Base-by-base conservation (phyloP, 2,329 filamentous ascomycete species). In the Fusarium guadeloupense region DNA sequence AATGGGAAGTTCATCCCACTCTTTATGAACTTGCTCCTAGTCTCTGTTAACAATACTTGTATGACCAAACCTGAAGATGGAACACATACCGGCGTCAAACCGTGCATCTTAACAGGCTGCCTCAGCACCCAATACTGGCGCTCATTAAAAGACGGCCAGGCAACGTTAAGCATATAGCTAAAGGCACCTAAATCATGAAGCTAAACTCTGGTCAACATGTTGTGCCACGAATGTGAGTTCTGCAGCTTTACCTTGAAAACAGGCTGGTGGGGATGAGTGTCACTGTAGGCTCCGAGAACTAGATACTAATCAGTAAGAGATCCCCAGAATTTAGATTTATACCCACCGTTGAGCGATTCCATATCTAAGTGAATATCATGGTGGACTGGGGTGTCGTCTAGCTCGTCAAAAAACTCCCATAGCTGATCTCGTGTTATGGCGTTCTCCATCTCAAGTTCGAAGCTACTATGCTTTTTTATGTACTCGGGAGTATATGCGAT, bases 281-380 rank as follows among this genome's bases (percentile, higher is more conserved):
- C 13, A 39, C 47, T 45, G n/a, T 55, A 44, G 3, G 59, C 60
- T 3, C 53, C 28, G 12, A 72, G 69, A 40, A 72, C 70, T 72
- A 25, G 20, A 14, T 21, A 25, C 21, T 10, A 48, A 54, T 62
- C 46, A 67, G 33, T 12, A 21, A 17, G 19, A 40, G 16, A 23
- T 21, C 4, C 10, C 1, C 5, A 28, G 2, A 9, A 6, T 17
- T 21, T 5, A 34, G 21, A 9, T 17, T 13, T 2, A 23, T 10
- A 53, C 63, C 19, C 65, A 75, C 73, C 57, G 23, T 75, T 75
- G 3, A 59, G 35, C 34, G 68, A 64, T 40, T 75, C 73, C 5
- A 74, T 39, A 39, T 74, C 72, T 7, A 70, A 55, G 40, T 73
- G 72, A 23, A 73, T 50, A 35, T 74, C 71, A 34, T 73, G 67